Conservation (phyloP, 768 basidiomycete species). For the Naganishia friedmannii region DNA sequence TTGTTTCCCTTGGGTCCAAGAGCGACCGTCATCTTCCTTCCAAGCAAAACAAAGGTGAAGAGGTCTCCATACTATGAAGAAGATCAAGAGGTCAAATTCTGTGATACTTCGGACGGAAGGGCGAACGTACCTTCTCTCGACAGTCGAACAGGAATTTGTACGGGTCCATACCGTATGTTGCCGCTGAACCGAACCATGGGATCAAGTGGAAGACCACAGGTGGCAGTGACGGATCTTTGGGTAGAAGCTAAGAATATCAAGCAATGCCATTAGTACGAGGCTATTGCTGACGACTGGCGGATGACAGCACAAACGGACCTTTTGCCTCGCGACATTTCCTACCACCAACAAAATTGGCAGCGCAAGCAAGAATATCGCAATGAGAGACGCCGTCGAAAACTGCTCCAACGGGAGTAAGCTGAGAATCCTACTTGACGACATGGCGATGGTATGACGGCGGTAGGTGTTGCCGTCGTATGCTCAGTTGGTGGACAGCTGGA, state of each 20-base stretch:
- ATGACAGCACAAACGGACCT: constrained; percentile 57
- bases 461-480: neutral
- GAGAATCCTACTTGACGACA: constrained; percentile 15
- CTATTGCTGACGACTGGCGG: no score
- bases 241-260: constrained; percentile 58
- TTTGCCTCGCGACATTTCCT: constrained; percentile 73
- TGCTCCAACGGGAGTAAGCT: constrained; percentile 20
- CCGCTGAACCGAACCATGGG: constrained; percentile 84
- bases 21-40: constrained; percentile 83
- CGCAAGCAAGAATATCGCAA: constrained; percentile 57
- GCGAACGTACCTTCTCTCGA: constrained; percentile 52
- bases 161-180: constrained; percentile 87
- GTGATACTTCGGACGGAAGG: neutral
- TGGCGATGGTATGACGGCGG: neutral
- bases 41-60: constrained; percentile 91
- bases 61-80: constrained; percentile 78
- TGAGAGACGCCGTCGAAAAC: constrained; percentile 5
- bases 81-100: neutral
- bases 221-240: constrained; percentile 69
- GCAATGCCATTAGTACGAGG: neutral
- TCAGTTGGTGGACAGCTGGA: neutral
- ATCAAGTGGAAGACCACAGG: constrained; percentile 91
- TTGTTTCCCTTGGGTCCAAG: constrained; percentile 90
- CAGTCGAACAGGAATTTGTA: constrained; percentile 78
- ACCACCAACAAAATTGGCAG: constrained; percentile 66